phyloP scores from a whole-genome alignment of 805 yeast species.

The Jamesozyma rosinii region DNA sequence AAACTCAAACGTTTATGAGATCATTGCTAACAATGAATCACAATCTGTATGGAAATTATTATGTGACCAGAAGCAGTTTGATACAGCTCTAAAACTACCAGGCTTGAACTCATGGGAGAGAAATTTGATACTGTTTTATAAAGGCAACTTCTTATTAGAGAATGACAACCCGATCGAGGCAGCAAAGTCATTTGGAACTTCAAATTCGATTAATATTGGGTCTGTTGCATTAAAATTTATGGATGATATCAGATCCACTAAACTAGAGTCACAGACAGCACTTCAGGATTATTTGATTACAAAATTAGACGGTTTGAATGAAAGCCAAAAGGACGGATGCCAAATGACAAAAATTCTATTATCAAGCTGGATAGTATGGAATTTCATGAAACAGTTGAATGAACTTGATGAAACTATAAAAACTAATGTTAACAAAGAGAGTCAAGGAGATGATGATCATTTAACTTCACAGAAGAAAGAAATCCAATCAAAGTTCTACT shows the following conservation, averaged over 20 bases:
- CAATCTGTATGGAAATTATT: conserved; percentile 65
- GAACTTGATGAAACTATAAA: conserved; percentile 29
- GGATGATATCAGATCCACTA: conserved; percentile 30
- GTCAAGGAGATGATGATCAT: conserved; percentile 10
- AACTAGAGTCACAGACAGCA: conserved; percentile 30
- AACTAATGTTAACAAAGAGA: conserved; percentile 11
- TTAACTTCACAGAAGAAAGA: conserved; percentile 12
- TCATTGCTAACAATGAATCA: conserved; percentile 60
- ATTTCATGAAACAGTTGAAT: conserved; percentile 28
- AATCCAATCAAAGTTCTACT: conserved; percentile 26
- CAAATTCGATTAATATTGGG: conserved; percentile 59
- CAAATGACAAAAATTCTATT: conserved; percentile 23
- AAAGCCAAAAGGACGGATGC: conserved; percentile 7
- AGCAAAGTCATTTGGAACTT: conserved; percentile 49
- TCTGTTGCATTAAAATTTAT: conserved; percentile 51
- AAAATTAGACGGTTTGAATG: conserved; percentile 32
- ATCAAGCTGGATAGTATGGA: conserved; percentile 33
- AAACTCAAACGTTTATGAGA: conserved; percentile 52
- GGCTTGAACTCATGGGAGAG: conserved; percentile 31
- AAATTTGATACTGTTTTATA: conserved; percentile 42
- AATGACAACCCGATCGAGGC: conserved; percentile 29
- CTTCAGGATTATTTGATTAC: conserved; percentile 38
- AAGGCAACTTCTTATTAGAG: conserved; percentile 44
- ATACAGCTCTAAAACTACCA: conserved; percentile 49
- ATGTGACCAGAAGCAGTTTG: conserved; percentile 45